A percentile compares a stretch with the other conserved stretches of the same genome.
These are phyloP conservation scores for Barnettozyma californica DNA, from an alignment of 805 yeast genomes.

Conservation along the genomic window DNA sequence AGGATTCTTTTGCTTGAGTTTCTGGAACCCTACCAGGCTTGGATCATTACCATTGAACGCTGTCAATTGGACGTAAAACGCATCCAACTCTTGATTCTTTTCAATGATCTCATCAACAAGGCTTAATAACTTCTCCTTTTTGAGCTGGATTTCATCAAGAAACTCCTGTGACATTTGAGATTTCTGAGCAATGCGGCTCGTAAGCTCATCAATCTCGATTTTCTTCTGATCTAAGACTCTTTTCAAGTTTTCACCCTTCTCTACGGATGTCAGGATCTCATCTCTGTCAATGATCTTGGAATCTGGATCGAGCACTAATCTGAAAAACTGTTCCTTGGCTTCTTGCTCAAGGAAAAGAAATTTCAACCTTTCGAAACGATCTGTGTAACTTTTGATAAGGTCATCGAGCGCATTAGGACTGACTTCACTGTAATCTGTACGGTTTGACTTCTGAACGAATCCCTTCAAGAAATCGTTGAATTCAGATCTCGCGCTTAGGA, in stretches of 20 bases:
- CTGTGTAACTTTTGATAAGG: constrained; percentile 30
- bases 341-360: constrained; percentile 69
- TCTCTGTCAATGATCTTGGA: constrained; percentile 26
- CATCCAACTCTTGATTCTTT: constrained; percentile 7
- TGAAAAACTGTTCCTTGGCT: constrained; percentile 60
- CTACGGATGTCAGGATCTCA: constrained; percentile 30
- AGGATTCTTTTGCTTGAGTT: background rate
- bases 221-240: constrained; percentile 23
- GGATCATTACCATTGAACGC: constrained; percentile 8
- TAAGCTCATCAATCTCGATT: constrained; percentile 10
- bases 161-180: background rate
- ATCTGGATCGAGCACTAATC: constrained; percentile 39
- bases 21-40: constrained; percentile 14
- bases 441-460: background rate
- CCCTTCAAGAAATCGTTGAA: constrained; percentile 2
- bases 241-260: constrained; percentile 25
- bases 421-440: background rate
- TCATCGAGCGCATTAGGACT: constrained; percentile 32
- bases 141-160: constrained; percentile 4
- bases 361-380: constrained; percentile 46
- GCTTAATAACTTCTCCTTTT: constrained; percentile 1
- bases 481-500: constrained; percentile 3
- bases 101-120: constrained; percentile 3
- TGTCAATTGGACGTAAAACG: constrained; percentile 15
- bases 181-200: background rate